Base-by-base conservation (phyloP, 306 rosid species). In the Begonia peltatifolia region DNA sequence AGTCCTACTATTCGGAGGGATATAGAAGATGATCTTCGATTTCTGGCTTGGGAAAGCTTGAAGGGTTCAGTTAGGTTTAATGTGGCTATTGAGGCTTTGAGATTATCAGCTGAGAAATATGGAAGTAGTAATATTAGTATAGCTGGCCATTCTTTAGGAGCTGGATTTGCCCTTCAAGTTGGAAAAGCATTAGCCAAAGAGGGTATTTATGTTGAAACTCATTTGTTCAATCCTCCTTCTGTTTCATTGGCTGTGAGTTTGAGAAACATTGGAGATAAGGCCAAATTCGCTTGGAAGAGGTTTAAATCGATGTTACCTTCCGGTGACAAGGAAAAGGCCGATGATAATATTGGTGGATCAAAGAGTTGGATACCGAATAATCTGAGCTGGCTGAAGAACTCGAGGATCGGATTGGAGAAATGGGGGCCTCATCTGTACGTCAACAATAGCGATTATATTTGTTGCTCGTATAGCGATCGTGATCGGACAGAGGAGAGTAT, bases 71-170 rank as follows among this genome's bases (percentile, higher is more conserved):
- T 77, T 11, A 73, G 99, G 72, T 90, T 86, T 54, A 80, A 81
- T 51, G 61, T 38, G 59, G 84, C 78, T 7, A 59, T 83, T 69
- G 79, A 75, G 58, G 82, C 79, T 52, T 72, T 90, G 50, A 78
- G 77, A 63, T 74, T 78, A 6, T 74, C 76, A 12, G 80, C 79
- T 43, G 79, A 73, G 22, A 57, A 54, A 42, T 75, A 80, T 46
- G 85, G 96, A 68, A 83, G 93, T 63, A 66, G 46, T 11, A 86
- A 86, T 75, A 86, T 90, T 0, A 86, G 93, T 36, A 67, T 90
- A 58, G 86, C 99, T 41, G 99, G 99, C 11, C 99, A 86, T 61
- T 90, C 99, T 41, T 55, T 90, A 22, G 99, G 95, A 5, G 99
- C 99, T 36, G 99, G 99, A 16, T 86, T 79, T 75, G 93, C 83